Percentiles rank a stretch among this genome's conserved stretches.
phyloP scores from a whole-genome alignment of 495 filamentous ascomycete species.

The Eremomyces bilateralis region DNA sequence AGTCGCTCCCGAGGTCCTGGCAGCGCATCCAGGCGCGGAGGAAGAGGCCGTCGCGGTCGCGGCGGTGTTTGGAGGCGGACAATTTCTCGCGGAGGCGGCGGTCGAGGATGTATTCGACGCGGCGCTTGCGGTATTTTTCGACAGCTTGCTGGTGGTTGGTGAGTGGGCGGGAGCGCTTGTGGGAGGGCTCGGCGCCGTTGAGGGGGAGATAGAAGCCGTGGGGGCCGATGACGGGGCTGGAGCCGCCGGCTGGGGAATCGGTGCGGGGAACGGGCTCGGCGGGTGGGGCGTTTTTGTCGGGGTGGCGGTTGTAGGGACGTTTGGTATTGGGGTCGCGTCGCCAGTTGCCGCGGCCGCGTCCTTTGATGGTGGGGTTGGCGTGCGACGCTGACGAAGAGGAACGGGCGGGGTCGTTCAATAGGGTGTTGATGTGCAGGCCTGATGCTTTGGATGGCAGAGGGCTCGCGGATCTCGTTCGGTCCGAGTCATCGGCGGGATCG shows the following conservation, averaged over 20 bases:
- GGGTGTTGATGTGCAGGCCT: slow-evolving; percentile 22
- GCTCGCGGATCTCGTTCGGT: slow-evolving; percentile 14
- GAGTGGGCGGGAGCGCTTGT: slow-evolving; percentile 54
- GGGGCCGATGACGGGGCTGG: slow-evolving; percentile 5
- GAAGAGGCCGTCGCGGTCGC: slow-evolving; percentile 37
- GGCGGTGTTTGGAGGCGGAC: slow-evolving; percentile 13
- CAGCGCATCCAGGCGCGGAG: slow-evolving; percentile 49
- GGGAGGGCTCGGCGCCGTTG: slow-evolving; percentile 12
- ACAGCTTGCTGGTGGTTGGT: slow-evolving; percentile 89
- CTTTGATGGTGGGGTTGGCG: slow-evolving; percentile 10
- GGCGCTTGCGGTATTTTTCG: slow-evolving; percentile 67
- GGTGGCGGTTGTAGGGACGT: slow-evolving; percentile 3
- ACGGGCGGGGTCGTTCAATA: slow-evolving; percentile 21
- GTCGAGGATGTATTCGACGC: slow-evolving; percentile 70
- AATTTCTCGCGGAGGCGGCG: slow-evolving; percentile 36
- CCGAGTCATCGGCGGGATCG: no score
- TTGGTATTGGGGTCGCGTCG: slow-evolving; percentile 14
- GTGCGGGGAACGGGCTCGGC: not conserved
- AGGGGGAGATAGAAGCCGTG: slow-evolving; percentile 16
- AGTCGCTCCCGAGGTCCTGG: slow-evolving; percentile 42
- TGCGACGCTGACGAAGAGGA: slow-evolving; percentile 1
- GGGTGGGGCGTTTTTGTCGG: slow-evolving; percentile 5
- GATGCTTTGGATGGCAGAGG: no score
- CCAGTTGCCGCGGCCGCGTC: slow-evolving; percentile 23
- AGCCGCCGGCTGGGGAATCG: slow-evolving; percentile 2